Percentiles rank a stretch among this genome's conserved stretches.
Evolutionary conservation across 1,284 basidiomycete genomes (phyloP).

Genomic region (Quambalaria eucalypti): DNA sequence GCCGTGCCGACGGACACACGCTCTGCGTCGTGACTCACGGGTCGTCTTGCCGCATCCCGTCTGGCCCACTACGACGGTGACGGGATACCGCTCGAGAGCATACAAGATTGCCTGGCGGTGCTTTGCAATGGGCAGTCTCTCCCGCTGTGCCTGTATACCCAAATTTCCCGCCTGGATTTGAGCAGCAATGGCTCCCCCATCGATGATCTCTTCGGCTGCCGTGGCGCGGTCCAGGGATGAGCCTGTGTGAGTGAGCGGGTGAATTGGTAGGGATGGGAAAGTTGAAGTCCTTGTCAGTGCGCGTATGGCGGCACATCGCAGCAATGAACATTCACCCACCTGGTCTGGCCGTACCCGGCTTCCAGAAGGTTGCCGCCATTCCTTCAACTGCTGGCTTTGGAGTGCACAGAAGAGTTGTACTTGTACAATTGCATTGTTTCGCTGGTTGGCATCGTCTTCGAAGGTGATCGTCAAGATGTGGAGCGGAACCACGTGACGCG

Average conservation of each 20-base stretch:
- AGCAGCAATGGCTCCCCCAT: conserved; percentile 1
- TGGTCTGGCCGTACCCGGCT: conserved; percentile 33
- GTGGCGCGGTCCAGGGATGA: conserved; percentile 74
- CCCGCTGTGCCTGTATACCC: conserved; percentile 65
- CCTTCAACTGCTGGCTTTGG: background rate
- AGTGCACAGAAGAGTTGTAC: background rate
- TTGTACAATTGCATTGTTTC: too few species aligned
- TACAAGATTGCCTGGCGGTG: conserved; percentile 73
- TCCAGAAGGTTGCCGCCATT: conserved; percentile 33
- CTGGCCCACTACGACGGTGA: conserved; percentile 60
- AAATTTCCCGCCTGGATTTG: conserved; percentile 1
- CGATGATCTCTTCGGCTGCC: conserved; percentile 56
- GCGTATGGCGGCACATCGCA: background rate
- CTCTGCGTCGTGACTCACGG: conserved; percentile 12
- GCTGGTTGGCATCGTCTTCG: too few species aligned
- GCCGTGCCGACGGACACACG: background rate
- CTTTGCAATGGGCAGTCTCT: conserved; percentile 75
- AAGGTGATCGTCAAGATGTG: too few species aligned
- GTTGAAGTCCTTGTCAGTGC: conserved; percentile 49
- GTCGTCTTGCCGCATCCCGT: conserved; percentile 41
- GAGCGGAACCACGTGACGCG: too few species aligned
- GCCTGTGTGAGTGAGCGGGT: conserved; percentile 28
- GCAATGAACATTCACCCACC: conserved; percentile 11
- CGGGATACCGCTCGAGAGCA: conserved; percentile 70
- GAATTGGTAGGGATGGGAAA: too few species aligned